These are phyloP conservation scores for Raddia guianensis DNA, from an alignment of 176 grass and related monocot species.

Conservation along the genomic window DNA sequence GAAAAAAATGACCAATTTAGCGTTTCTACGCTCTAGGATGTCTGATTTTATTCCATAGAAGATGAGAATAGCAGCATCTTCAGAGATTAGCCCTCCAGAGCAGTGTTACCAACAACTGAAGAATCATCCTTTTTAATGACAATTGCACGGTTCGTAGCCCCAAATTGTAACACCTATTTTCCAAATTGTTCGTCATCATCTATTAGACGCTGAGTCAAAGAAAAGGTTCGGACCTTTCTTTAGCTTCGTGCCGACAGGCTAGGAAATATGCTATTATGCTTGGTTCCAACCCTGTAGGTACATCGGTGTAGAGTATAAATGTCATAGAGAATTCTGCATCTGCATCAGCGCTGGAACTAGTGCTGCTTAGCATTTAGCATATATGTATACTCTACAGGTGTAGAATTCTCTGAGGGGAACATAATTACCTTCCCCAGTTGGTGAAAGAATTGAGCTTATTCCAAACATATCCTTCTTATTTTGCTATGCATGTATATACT, in stretches of 20 bases:
- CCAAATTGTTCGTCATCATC: slow-evolving; percentile 3
- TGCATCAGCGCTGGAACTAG: neutral
- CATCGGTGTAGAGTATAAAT: neutral
- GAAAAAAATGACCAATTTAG: neutral
- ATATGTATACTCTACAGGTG: slow-evolving; percentile 10
- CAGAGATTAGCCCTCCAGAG: neutral
- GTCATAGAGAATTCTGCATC: neutral
- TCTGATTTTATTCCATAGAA: slow-evolving; percentile 15
- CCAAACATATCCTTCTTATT: neutral
- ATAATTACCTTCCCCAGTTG: slow-evolving; percentile 16
- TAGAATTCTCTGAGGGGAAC: slow-evolving; percentile 14
- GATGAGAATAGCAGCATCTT: slow-evolving; percentile 28
- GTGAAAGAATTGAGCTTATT: slow-evolving; percentile 26
- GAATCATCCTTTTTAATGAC: slow-evolving; percentile 8
- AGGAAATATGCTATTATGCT: neutral
- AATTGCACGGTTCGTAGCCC: neutral
- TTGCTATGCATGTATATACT: neutral
- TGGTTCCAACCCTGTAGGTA: neutral
- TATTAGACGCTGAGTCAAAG: neutral
- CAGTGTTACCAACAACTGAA: neutral
- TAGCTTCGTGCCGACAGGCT: neutral
- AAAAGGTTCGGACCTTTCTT: slow-evolving; percentile 13
- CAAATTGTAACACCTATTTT: neutral
- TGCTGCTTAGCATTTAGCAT: neutral
- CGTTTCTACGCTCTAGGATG: neutral